Base-by-base conservation (phyloP, 768 basidiomycete species). In the Melanogaster broomeanus region DNA sequence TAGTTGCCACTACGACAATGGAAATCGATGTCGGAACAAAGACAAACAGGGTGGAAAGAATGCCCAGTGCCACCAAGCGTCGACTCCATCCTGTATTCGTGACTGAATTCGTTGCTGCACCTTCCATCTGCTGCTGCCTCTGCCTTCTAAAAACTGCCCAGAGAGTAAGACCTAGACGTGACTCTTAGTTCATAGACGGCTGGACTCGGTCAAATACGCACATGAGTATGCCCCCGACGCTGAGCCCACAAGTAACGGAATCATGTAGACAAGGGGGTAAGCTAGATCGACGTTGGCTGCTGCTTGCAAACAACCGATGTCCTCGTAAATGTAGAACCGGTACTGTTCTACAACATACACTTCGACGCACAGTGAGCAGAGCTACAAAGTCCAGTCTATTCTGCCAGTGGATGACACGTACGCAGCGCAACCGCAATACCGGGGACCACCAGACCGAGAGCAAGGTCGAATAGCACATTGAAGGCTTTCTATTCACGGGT, bases 271-370 rank as follows among this genome's bases (percentile, higher is more conserved):
- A 21, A 86, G 59, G 15, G 75, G 63, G 45, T 74, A 73, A 1
- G 74, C 51, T 4, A 66, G 60, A 9, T 63, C 49, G 7, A 75
- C 65, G 18, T 61, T 68, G 57, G 64, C 73, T 2, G 69, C 48
- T 4, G 66, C 68, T 0, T 74, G 62, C 37, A 58, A 49, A 58
- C 82, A 82, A 5, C 82, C 80, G 27, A 76, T 62, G 49, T 73
- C 72, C 60, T 80, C 72, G n/a, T 72, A 63, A 44, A 82, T 75
- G 52, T 77, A 73, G 59, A 72, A 82, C 9, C 80, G 75, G 59
- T 79, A 76, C 25, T 74, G 77, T 64, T 80, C 78, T 0, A 80
- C 77, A 35, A 82, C 55, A 40, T 74, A 77, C 48, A 78, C 81
- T 61, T 48, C 4, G 15, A 33, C 30, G 19, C 15, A 28, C 2